Conservation (phyloP, 1,284 basidiomycete species). For the Malassezia equina region DNA sequence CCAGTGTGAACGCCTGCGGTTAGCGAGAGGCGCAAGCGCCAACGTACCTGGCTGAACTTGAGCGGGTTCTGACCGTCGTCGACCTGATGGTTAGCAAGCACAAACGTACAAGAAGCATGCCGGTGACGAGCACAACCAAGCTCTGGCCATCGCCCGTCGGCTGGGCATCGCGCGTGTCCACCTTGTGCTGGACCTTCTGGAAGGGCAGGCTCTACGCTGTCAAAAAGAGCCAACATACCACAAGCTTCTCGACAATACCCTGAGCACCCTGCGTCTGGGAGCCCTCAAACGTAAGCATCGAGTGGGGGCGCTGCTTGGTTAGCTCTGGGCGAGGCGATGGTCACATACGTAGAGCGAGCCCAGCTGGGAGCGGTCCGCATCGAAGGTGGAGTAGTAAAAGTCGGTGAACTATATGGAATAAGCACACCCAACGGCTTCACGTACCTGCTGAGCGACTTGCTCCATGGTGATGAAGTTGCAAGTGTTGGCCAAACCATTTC, state of each 20-base stretch:
- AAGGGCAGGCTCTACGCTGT: constrained; percentile 66
- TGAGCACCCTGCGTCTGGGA: constrained; percentile 56
- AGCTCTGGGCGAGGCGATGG: background rate
- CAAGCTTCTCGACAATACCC: constrained; percentile 69
- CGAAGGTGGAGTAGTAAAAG: constrained; percentile 55
- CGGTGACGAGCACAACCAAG: constrained; percentile 79
- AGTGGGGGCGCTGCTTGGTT: constrained; percentile 60
- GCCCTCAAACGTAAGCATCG: constrained; percentile 85
- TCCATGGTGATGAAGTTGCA: constrained; percentile 29
- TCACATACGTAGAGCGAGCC: constrained; percentile 62
- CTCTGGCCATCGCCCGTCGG: constrained; percentile 63
- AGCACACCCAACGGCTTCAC: background rate
- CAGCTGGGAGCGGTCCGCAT: constrained; percentile 56
- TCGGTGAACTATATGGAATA: constrained; percentile 34
- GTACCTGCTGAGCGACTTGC: constrained; percentile 35
- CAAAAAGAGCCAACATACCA: constrained; percentile 19
- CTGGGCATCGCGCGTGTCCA: constrained; percentile 78
- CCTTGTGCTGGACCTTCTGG: constrained; percentile 66
- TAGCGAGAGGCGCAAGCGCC: constrained; percentile 3
- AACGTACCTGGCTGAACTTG: constrained; percentile 27
- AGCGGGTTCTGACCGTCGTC: constrained; percentile 27
- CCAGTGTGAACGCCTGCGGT: constrained; percentile 66
- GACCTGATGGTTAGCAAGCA: constrained; percentile 10
- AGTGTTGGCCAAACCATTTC: background rate
- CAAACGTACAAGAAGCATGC: constrained; percentile 55